A percentile compares a stretch with the other conserved stretches of the same genome.
These are phyloP conservation scores for Pestalotiopsis sp. DNA, from an alignment of 2,329 filamentous ascomycete species.

Conservation along the genomic window DNA sequence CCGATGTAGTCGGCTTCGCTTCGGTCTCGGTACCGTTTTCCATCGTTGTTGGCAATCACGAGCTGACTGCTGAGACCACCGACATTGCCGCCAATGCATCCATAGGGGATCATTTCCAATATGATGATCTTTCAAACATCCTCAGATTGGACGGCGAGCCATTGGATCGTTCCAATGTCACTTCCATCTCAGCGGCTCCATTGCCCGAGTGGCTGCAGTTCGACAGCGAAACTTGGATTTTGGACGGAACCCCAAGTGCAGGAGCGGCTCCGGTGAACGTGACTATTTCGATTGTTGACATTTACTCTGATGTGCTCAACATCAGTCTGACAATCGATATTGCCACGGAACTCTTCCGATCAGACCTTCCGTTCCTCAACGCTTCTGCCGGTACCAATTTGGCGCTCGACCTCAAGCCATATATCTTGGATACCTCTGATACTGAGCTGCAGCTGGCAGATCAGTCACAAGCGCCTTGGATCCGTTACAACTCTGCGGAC, in stretches of 20 bases:
- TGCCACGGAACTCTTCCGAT: slow-evolving; percentile 25
- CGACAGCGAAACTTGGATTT: slow-evolving; percentile 59
- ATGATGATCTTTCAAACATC: slow-evolving; percentile 49
- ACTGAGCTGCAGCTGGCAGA: slow-evolving; percentile 24
- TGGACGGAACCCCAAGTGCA: slow-evolving; percentile 68
- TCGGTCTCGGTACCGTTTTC: slow-evolving; percentile 68
- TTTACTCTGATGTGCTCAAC: slow-evolving; percentile 60
- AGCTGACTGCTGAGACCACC: slow-evolving; percentile 65
- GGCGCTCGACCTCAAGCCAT: slow-evolving; percentile 32
- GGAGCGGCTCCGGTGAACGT: slow-evolving; percentile 63
- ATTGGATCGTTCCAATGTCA: slow-evolving; percentile 52
- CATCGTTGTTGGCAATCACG: slow-evolving; percentile 71
- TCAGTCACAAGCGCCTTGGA: slow-evolving; percentile 30
- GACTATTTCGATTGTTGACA: slow-evolving; percentile 60
- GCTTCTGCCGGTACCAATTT: slow-evolving; percentile 29
- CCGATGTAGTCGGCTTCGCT: slow-evolving; percentile 78
- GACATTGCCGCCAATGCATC: slow-evolving; percentile 60
- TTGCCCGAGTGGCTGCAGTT: slow-evolving; percentile 73
- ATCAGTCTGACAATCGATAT: slow-evolving; percentile 48
- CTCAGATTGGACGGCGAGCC: slow-evolving; percentile 62
- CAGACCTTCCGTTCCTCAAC: slow-evolving; percentile 30
- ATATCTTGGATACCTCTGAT: slow-evolving; percentile 27
- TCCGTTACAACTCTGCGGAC: slow-evolving; percentile 30
- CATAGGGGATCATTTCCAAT: slow-evolving; percentile 52
- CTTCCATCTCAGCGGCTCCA: slow-evolving; percentile 49